Evolutionary conservation across 1,284 basidiomycete species (phyloP).

Genomic region (Neonothopanus nambi): DNA sequence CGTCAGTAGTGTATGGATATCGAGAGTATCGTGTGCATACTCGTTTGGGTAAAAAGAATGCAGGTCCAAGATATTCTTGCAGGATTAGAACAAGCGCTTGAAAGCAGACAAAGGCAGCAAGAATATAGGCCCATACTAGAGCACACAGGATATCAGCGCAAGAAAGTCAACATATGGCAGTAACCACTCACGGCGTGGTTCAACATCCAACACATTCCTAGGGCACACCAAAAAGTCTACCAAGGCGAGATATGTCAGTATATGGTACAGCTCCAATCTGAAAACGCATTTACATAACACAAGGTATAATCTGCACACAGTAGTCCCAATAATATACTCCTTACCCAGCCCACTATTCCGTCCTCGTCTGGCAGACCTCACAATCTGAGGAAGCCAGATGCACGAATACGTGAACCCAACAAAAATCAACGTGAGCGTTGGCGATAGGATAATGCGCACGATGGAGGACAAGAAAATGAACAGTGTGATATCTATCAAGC

Average conservation of each 20-base stretch:
- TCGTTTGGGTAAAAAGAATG: constrained; percentile 75
- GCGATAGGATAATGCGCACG: constrained; percentile 72
- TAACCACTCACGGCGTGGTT: constrained; percentile 56
- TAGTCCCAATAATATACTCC: constrained; percentile 80
- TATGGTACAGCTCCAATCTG: not conserved
- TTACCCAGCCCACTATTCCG: constrained; percentile 67
- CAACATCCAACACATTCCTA: constrained; percentile 81
- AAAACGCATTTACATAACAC: constrained; percentile 64
- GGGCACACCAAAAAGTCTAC: constrained; percentile 82
- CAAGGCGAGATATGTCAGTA: not conserved
- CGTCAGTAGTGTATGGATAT: constrained; percentile 1
- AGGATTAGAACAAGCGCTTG: constrained; percentile 70
- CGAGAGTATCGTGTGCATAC: constrained; percentile 39
- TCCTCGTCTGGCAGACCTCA: constrained; percentile 72
- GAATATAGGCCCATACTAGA: constrained; percentile 65
- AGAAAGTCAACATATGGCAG: not conserved
- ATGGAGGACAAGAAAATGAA: constrained; percentile 70
- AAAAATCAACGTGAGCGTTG: constrained; percentile 69
- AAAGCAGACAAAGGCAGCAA: constrained; percentile 61
- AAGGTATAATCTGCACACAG: constrained; percentile 67
- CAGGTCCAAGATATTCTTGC: constrained; percentile 78
- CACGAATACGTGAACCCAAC: constrained; percentile 73
- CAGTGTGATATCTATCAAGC: constrained; percentile 58
- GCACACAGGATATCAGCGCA: not conserved
- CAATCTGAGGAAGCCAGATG: constrained; percentile 85